phyloP scores from a whole-genome alignment of 2,329 filamentous ascomycete genomes.

The Lecanoromycetidae sp. region DNA sequence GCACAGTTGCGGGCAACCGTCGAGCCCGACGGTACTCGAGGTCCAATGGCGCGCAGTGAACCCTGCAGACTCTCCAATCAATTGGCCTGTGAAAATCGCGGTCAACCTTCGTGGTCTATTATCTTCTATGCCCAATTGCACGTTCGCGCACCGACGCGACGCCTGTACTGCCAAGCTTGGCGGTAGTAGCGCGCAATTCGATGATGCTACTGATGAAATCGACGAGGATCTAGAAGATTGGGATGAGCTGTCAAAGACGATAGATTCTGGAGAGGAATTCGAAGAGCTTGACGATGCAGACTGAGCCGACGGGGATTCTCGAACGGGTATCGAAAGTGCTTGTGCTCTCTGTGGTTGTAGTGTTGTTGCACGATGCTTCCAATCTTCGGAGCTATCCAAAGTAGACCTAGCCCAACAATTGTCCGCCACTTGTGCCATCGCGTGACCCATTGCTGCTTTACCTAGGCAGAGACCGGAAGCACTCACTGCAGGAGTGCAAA shows the following conservation, averaged over 20 bases:
- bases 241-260: slow-evolving; percentile 48
- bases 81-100: too few species aligned
- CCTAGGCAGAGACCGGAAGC: slow-evolving; percentile 36
- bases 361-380: slow-evolving; percentile 11
- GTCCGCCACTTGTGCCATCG: slow-evolving; percentile 46
- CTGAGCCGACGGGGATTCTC: slow-evolving; percentile 38
- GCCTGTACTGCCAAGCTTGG: slow-evolving; percentile 39
- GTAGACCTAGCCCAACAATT: slow-evolving; percentile 43
- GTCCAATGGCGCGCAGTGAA: too few species aligned
- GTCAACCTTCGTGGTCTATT: too few species aligned
- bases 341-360: too few species aligned
- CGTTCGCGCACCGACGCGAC: slow-evolving; percentile 39
- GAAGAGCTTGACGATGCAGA: slow-evolving; percentile 43
- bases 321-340: slow-evolving; percentile 37
- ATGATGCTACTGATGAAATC: slow-evolving; percentile 41
- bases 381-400: slow-evolving; percentile 37
- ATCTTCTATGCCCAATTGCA: slow-evolving; percentile 31
- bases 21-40: slow-evolving; percentile 23
- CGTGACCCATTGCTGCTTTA: slow-evolving; percentile 45
- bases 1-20: slow-evolving; percentile 22
- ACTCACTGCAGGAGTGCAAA: slow-evolving; percentile 51
- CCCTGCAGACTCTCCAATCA: too few species aligned
- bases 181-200: slow-evolving; percentile 40
- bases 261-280: slow-evolving; percentile 48
- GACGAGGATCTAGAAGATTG: slow-evolving; percentile 44